Percentiles rank a stretch among this genome's conserved stretches.
Conservation (phyloP, 2,329 filamentous ascomycete genomes). For the Colletotrichum liriopes region DNA sequence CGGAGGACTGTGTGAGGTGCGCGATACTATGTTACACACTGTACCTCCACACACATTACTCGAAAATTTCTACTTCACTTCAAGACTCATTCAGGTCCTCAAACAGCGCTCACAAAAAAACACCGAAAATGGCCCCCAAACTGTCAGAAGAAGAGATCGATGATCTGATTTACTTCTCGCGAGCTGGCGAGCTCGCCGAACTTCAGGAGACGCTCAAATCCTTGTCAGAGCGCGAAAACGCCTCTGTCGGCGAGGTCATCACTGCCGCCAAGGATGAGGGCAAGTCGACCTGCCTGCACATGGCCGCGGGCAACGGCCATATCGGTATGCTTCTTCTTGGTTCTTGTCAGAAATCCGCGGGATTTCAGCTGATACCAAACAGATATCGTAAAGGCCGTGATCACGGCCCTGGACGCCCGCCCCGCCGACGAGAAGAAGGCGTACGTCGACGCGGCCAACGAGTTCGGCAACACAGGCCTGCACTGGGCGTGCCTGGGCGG, state of each 20-base stretch:
- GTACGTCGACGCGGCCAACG: slow-evolving; percentile 80
- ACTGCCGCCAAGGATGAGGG: slow-evolving; percentile 79
- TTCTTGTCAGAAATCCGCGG: neutral
- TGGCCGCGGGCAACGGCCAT: slow-evolving; percentile 93
- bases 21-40: slow-evolving; percentile 12
- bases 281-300: slow-evolving; percentile 89
- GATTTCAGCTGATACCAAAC: neutral
- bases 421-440: slow-evolving; percentile 60
- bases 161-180: slow-evolving; percentile 90
- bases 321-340: slow-evolving; percentile 68
- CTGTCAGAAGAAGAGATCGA: slow-evolving; percentile 87
- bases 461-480: slow-evolving; percentile 89
- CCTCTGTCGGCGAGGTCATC: slow-evolving; percentile 75
- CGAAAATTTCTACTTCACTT: slow-evolving; percentile 42
- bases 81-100: slow-evolving; percentile 25
- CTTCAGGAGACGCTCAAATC: slow-evolving; percentile 72
- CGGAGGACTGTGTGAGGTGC: slow-evolving; percentile 34
- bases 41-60: slow-evolving; percentile 40
- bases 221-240: slow-evolving; percentile 74
- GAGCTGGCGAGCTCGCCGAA: slow-evolving; percentile 82
- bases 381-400: slow-evolving; percentile 63
- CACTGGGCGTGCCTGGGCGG: slow-evolving; percentile 96
- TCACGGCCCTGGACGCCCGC: slow-evolving; percentile 59
- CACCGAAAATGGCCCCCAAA: slow-evolving; percentile 61
- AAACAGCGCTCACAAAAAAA: slow-evolving; percentile 3